phyloP scores from a whole-genome alignment of 148 eudicot genomes.

The Fagopyrum tataricum region DNA sequence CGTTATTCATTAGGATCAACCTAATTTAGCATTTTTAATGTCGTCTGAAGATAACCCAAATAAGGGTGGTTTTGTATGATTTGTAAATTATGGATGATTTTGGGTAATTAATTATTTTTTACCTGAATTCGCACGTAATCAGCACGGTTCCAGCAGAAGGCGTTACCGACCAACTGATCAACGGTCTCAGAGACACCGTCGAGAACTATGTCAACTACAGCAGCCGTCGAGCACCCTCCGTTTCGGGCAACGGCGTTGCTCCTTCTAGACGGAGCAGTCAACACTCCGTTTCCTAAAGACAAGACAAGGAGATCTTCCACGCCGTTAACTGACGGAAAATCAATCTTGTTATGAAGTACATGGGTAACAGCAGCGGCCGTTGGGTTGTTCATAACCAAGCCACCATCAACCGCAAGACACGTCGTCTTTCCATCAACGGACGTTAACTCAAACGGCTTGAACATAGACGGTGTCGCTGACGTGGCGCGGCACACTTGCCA shows the following conservation, averaged over 20 bases:
- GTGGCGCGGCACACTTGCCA: conserved; percentile 71
- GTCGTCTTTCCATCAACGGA: conserved; percentile 46
- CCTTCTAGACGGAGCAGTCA: conserved; percentile 16
- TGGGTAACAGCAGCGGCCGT: conserved; percentile 68
- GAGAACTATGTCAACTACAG: conserved; percentile 53
- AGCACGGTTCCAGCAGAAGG: conserved; percentile 70
- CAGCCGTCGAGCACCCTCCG: conserved; percentile 39
- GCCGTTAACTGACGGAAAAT: conserved; percentile 59
- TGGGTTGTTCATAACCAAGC: conserved; percentile 72
- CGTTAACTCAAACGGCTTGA: conserved; percentile 37
- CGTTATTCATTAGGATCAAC: no score
- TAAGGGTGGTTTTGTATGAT: no score
- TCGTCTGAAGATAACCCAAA: no score
- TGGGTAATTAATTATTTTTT: background rate
- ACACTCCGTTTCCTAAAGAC: conserved; percentile 54
- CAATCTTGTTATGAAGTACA: conserved; percentile 56
- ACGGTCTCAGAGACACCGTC: conserved; percentile 93
- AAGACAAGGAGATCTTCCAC: conserved; percentile 58
- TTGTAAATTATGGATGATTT: background rate
- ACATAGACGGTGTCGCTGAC: conserved; percentile 45
- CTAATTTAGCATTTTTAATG: no score
- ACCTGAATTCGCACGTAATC: conserved; percentile 95
- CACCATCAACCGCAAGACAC: conserved; percentile 56
- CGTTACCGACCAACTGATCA: conserved; percentile 88
- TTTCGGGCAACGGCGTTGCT: conserved; percentile 19